Evolutionary conservation across 2,329 filamentous ascomycete genomes (phyloP), one percentile per base, ranked within the genome.

Genomic region (Colletotrichum tropicale): DNA sequence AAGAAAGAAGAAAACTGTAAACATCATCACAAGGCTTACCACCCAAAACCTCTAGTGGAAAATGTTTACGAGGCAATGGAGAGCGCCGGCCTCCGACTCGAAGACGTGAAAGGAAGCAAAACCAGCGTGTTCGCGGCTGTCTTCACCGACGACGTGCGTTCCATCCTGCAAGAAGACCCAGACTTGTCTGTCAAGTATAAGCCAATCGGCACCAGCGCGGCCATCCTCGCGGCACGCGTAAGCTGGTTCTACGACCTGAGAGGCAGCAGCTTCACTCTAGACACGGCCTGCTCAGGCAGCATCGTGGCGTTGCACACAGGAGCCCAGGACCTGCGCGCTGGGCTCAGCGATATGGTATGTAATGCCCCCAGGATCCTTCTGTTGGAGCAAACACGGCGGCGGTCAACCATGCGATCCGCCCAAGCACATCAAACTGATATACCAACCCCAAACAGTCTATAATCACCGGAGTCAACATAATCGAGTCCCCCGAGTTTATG

Each of bases 261-360:
- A 6, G 88, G 88, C 0, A 85, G 88, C 0, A 87, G 86, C 55
- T 82, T 88, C 78, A 88, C 88, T 2, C 81, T 90, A 7, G 87
- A 90, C 73, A 90, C 89, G 1, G 89, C 86, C 2, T 91, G 89
- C 76, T 89, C 88, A 0, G 85, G 85, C n/a, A 86, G 84, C 61
- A 80, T 90, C 1, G 84, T 88, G 2, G 87, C 87, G 0, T 79
- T 89, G 1, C 86, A 90, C 76, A 82, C 86, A 66, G 88, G 85
- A 70, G 78, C 28, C 26, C 75, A 79, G 32, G 80, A 77, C 61
- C 55, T 82, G 28, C 77, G 74, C 30, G 74, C 79, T 1, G 80
- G 80, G 8, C 78, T 81, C 52, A 75, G 78, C 2, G 71, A 78
- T 18, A 71, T 65, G 55, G 56, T 61, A 61, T 34, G 56, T 61